phyloP scores from a whole-genome alignment of 768 basidiomycete genomes.

The Tulasnella sp. region DNA sequence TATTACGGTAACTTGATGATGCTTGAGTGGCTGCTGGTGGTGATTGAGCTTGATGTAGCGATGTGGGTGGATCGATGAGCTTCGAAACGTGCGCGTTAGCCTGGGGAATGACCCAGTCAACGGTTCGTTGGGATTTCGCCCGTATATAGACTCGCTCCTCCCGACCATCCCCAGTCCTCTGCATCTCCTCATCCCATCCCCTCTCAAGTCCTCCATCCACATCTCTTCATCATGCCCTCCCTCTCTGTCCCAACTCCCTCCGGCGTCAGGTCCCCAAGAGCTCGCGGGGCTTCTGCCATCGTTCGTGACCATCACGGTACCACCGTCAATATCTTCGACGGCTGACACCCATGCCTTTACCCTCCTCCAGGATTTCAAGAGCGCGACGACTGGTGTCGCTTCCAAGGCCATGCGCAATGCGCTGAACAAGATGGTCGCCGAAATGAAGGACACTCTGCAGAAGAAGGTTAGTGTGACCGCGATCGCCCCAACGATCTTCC shows the following conservation, averaged over 20 bases:
- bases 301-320: constrained; percentile 13
- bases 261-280: constrained; percentile 19
- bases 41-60: constrained; percentile 6
- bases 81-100: constrained; percentile 1
- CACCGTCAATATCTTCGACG: background rate
- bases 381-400: constrained; percentile 87
- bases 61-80: constrained; percentile 4
- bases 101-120: background rate
- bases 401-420: constrained; percentile 98
- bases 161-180: background rate
- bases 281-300: constrained; percentile 23
- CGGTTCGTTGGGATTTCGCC: constrained; percentile 1
- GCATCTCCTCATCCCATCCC: background rate
- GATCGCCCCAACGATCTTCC: background rate
- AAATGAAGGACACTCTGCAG: constrained; percentile 64
- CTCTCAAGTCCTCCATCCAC: background rate
- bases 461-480: constrained; percentile 51
- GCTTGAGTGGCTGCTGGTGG: background rate
- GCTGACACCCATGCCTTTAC: background rate
- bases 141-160: constrained; percentile 1
- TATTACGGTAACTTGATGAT: background rate
- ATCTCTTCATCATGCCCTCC: constrained; percentile 12
- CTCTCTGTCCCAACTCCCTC: constrained; percentile 14
- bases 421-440: constrained; percentile 83
- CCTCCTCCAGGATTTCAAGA: constrained; percentile 64